These are phyloP conservation scores for Metarhizium sp. DNA, from an alignment of 2,329 filamentous ascomycete species.

Conservation along the genomic window DNA sequence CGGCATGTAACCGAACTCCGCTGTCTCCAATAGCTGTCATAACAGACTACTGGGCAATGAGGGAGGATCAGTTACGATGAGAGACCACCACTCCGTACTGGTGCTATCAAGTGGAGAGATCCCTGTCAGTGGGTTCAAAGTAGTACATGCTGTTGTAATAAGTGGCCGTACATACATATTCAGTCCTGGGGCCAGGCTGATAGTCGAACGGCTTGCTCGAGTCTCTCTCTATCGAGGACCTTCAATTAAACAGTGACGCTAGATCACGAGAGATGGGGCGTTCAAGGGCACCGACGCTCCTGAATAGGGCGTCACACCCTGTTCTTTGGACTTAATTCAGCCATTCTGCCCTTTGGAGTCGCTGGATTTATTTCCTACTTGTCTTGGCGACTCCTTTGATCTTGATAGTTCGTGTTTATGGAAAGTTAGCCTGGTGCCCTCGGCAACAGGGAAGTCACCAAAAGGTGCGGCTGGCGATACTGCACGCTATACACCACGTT, in stretches of 20 bases:
- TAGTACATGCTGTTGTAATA: too few species aligned
- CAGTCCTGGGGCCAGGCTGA: background rate
- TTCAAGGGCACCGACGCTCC: background rate
- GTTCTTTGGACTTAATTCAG: background rate
- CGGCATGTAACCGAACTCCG: background rate
- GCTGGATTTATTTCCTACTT: background rate
- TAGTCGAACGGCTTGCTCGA: background rate
- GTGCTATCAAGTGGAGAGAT: background rate
- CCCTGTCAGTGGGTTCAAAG: background rate
- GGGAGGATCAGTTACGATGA: background rate
- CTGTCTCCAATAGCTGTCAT: background rate
- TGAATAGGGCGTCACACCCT: background rate
- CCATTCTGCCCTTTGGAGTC: background rate
- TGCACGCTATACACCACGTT: background rate
- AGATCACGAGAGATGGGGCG: background rate
- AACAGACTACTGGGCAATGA: background rate
- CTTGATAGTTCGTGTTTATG: background rate
- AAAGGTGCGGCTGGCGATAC: background rate
- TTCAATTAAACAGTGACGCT: slow-evolving; percentile 5
- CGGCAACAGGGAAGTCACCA: background rate
- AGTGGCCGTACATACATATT: too few species aligned
- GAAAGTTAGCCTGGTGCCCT: background rate
- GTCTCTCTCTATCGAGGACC: background rate
- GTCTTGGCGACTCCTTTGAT: background rate
- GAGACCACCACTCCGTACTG: background rate